A percentile compares a stretch with the other conserved stretches of the same genome.
phyloP scores from a whole-genome alignment of 1,284 basidiomycete genomes.

The Singerocomus inundabilis region DNA sequence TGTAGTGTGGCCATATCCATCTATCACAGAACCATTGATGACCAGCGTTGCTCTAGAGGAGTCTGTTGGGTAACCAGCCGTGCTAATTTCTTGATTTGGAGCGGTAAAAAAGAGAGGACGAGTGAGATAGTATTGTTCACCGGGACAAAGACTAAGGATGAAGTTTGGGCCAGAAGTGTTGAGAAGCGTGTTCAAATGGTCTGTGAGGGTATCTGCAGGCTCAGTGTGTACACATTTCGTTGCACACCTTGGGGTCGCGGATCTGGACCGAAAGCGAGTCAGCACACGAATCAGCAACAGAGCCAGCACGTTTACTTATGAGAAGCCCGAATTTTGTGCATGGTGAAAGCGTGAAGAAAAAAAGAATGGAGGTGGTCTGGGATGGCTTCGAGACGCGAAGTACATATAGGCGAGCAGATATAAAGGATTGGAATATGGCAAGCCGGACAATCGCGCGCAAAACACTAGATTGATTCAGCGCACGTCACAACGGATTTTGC shows the following conservation, averaged over 20 bases:
- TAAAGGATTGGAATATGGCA: too few relatives aligned
- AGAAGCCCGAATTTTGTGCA: conserved; percentile 6
- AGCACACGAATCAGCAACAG: not conserved
- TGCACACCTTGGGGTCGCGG: conserved; percentile 6
- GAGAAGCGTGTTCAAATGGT: conserved; percentile 65
- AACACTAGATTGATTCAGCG: too few relatives aligned
- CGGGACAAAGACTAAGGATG: conserved; percentile 64
- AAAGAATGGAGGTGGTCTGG: too few relatives aligned
- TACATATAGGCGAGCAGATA: too few relatives aligned
- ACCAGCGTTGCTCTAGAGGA: conserved; percentile 50
- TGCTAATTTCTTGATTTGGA: conserved; percentile 75
- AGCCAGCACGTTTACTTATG: conserved; percentile 5
- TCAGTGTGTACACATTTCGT: conserved; percentile 50
- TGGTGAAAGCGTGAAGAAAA: conserved; percentile 1
- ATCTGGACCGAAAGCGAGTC: conserved; percentile 10
- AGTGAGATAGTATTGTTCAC: conserved; percentile 58
- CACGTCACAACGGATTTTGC: too few relatives aligned
- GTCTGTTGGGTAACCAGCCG: conserved; percentile 68
- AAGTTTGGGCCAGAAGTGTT: conserved; percentile 65
- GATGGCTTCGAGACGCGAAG: too few relatives aligned
- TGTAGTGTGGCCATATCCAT: conserved; percentile 64
- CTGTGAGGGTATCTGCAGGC: conserved; percentile 61
- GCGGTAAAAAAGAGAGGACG: conserved; percentile 64
- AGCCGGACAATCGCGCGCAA: too few relatives aligned
- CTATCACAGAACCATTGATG: conserved; percentile 53